Base-by-base conservation (phyloP, 768 basidiomycete species). In the Pleurotus sapidus region DNA sequence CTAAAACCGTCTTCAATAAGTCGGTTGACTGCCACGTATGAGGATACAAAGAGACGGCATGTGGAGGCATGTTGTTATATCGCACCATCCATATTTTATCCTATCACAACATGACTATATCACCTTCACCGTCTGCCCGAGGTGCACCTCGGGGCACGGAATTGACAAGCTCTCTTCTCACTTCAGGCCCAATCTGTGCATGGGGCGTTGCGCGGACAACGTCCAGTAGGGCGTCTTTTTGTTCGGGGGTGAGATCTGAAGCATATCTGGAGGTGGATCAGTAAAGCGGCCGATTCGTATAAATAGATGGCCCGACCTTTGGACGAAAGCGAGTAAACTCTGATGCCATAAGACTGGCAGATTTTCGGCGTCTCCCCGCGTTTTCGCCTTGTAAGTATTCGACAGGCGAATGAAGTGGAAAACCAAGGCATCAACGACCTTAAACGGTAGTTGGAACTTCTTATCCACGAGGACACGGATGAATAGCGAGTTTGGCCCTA, bases 321-420 rank as follows among this genome's bases (percentile, higher is more conserved):
- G 97, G 39, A 84, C 86, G 69, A 98, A 98, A 3, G 95, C 93
- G 20, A 99, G 80, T 55, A 99, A 78, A 69, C 91, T 93, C 72
- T 99, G 97, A 70, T 99, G 93, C 97, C 97, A 99, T 9, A 99
- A 78, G 11, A 98, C 97, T n/a, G 97, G 96, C 27, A 98, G 79
- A 68, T 87, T 87, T 47, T 89, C 87, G 1, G 84, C 74, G 49
- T 92, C 90, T 23, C 85, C 88, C 48, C 84, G 78, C 17, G 75
- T 77, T 57, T 80, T 84, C 46, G 84, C 86, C 72, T 88, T 92
- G 74, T 93, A 91, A 12, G 87, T 88, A 70, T 97, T 96, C 23
- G 95, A 94, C 43, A 98, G 86, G 23, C 95, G 89, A 65, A 98
- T 94, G 70, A 97, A 99, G 75, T 99, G 97, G 79, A 97, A 96